Evolutionary conservation across 331 rosid genomes (phyloP).

Genomic region (Saraca asoca): DNA sequence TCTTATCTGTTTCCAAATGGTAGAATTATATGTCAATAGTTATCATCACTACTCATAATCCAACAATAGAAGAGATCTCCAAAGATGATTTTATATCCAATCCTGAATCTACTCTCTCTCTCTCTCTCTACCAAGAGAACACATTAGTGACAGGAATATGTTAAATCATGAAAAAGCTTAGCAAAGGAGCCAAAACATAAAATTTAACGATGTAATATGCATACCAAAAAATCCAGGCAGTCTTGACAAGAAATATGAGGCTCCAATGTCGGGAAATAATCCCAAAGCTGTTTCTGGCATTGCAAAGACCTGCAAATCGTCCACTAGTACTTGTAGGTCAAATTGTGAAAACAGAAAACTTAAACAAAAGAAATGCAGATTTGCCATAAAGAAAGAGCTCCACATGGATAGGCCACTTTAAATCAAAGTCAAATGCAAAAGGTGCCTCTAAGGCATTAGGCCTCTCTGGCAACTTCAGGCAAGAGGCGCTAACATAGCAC

Average conservation of each 20-base stretch:
- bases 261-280: constrained; percentile 93
- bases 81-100: not conserved
- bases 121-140: too few species aligned
- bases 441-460: too few species aligned
- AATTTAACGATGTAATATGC: constrained; percentile 34
- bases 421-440: too few species aligned
- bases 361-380: constrained; percentile 6
- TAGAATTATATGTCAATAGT: too few species aligned
- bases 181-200: not conserved
- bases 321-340: too few species aligned
- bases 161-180: constrained; percentile 19
- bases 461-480: too few species aligned
- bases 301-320: constrained; percentile 83
- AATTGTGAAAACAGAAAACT: constrained; percentile 22
- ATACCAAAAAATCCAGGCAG: constrained; percentile 91
- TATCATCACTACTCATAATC: constrained; percentile 14
- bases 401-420: too few species aligned
- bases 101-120: not conserved
- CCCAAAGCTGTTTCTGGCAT: constrained; percentile 99
- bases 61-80: constrained; percentile 21
- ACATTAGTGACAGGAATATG: not conserved
- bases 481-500: too few species aligned
- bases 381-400: constrained; percentile 18
- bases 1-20: too few species aligned
- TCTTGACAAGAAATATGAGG: constrained; percentile 89